phyloP scores from a whole-genome alignment of 2,329 filamentous ascomycete species.

The Aspergillus bombycis region DNA sequence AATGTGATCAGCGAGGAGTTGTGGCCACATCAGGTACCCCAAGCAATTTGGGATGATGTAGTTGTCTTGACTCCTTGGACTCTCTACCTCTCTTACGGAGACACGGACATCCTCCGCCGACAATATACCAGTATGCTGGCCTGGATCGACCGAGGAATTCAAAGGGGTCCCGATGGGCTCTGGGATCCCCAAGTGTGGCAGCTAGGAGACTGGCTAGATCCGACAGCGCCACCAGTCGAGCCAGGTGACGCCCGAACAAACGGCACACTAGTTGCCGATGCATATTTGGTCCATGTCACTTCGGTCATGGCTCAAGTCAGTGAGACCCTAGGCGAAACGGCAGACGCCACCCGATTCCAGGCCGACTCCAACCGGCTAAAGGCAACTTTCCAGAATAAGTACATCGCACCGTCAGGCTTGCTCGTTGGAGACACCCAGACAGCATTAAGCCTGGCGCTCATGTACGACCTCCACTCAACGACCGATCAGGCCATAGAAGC shows the following conservation, averaged over 20 bases:
- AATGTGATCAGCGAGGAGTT: conserved; percentile 23
- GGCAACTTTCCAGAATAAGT: conserved; percentile 33
- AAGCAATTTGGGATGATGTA: conserved; percentile 46
- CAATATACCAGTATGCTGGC: conserved; percentile 42
- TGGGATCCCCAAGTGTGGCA: conserved; percentile 41
- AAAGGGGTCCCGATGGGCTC: conserved; percentile 35
- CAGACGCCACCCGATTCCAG: conserved; percentile 26
- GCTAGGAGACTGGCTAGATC: conserved; percentile 49
- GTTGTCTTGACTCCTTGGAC: conserved; percentile 41
- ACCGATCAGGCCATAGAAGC: conserved; percentile 11
- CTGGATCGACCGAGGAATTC: conserved; percentile 41
- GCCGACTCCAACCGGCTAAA: conserved; percentile 21
- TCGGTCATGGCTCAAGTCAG: conserved; percentile 33
- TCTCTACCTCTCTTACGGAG: conserved; percentile 39
- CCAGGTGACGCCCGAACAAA: conserved; percentile 39
- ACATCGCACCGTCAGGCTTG: conserved; percentile 32
- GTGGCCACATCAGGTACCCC: conserved; percentile 20
- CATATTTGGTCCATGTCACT: conserved; percentile 42
- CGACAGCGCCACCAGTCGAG: conserved; percentile 38
- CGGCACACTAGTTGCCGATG: conserved; percentile 41
- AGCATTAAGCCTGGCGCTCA: conserved; percentile 27
- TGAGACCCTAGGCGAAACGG: conserved; percentile 23
- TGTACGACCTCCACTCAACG: conserved; percentile 28
- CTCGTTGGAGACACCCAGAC: conserved; percentile 39
- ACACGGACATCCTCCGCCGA: conserved; percentile 36